Conservation (phyloP, 176 grass and related monocot genomes). For the Avena sativa region DNA sequence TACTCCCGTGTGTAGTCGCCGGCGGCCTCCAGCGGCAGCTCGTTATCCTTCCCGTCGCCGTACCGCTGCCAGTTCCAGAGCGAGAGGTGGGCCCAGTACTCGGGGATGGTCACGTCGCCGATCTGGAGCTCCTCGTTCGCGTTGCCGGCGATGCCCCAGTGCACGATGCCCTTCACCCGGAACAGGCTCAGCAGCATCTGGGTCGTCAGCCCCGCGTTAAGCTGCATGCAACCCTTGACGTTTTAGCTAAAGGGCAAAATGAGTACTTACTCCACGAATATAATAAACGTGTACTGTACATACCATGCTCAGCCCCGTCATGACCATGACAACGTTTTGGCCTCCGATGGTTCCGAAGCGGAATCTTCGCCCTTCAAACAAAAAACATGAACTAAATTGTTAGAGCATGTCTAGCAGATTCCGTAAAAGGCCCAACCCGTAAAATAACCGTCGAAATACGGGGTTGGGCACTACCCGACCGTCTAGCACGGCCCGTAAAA, state of each 20-base stretch:
- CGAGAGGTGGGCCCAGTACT: slow-evolving; percentile 60
- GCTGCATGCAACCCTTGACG: slow-evolving; percentile 24
- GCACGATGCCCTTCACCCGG: slow-evolving; percentile 61
- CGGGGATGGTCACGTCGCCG: slow-evolving; percentile 68
- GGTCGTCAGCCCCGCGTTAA: slow-evolving; percentile 67
- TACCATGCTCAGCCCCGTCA: slow-evolving; percentile 85
- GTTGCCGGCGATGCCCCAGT: slow-evolving; percentile 68
- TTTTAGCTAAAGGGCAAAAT: too few species aligned
- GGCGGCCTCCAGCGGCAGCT: slow-evolving; percentile 49
- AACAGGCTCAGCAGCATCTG: slow-evolving; percentile 64
- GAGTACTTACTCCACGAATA: too few species aligned
- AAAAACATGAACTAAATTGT: background rate
- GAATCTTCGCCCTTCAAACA: slow-evolving; percentile 62
- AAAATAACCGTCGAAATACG: too few species aligned
- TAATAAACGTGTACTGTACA: too few species aligned
- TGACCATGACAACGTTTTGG: slow-evolving; percentile 73
- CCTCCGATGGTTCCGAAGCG: slow-evolving; percentile 60
- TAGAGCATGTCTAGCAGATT: too few species aligned
- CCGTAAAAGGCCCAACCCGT: too few species aligned
- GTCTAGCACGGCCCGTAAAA: too few species aligned
- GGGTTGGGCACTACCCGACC: too few species aligned
- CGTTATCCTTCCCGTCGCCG: slow-evolving; percentile 47
- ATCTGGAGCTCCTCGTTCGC: slow-evolving; percentile 60
- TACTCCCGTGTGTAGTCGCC: slow-evolving; percentile 59
- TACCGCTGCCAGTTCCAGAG: slow-evolving; percentile 68